Evolutionary conservation across 805 yeast species (phyloP).

Genomic region (Starmera caribaea): DNA sequence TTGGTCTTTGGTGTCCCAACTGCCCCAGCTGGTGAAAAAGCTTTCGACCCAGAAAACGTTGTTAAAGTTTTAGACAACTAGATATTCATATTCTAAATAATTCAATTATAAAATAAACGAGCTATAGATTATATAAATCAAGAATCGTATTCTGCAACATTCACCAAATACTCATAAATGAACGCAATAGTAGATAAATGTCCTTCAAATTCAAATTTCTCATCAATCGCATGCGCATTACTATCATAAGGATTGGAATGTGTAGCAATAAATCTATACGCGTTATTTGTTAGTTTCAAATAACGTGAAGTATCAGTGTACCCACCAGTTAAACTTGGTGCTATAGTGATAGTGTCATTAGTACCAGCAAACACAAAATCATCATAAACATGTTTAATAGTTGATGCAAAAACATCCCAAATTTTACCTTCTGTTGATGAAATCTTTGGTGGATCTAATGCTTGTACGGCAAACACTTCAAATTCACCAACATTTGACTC

Average conservation of each 20-base stretch:
- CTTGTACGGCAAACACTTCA: slow-evolving; percentile 7
- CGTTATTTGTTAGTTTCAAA: slow-evolving; percentile 44
- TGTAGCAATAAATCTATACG: slow-evolving; percentile 34
- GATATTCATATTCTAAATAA: background rate
- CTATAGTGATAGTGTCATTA: slow-evolving; percentile 13
- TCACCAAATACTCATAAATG: slow-evolving; percentile 36
- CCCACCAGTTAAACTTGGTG: slow-evolving; percentile 47
- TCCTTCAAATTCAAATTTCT: slow-evolving; percentile 39
- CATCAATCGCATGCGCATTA: slow-evolving; percentile 56
- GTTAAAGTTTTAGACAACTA: slow-evolving; percentile 24
- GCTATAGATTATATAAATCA: background rate
- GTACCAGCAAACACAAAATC: slow-evolving; percentile 27
- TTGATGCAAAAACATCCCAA: slow-evolving; percentile 50
- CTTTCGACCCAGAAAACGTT: slow-evolving; percentile 28
- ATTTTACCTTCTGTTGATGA: slow-evolving; percentile 34
- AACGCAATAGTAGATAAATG: slow-evolving; percentile 54
- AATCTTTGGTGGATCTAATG: slow-evolving; percentile 42
- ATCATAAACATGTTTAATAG: slow-evolving; percentile 43
- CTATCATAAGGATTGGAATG: slow-evolving; percentile 8
- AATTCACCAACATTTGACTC: slow-evolving; percentile 19
- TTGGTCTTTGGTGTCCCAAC: slow-evolving; percentile 39
- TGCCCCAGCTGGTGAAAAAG: slow-evolving; percentile 27
- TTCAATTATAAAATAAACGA: background rate
- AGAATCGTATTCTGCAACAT: slow-evolving; percentile 4
- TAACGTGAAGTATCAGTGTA: slow-evolving; percentile 56